Evolutionary conservation across 164 flowering plant species (phyloP).

Genomic region (Liriodendron chinense): DNA sequence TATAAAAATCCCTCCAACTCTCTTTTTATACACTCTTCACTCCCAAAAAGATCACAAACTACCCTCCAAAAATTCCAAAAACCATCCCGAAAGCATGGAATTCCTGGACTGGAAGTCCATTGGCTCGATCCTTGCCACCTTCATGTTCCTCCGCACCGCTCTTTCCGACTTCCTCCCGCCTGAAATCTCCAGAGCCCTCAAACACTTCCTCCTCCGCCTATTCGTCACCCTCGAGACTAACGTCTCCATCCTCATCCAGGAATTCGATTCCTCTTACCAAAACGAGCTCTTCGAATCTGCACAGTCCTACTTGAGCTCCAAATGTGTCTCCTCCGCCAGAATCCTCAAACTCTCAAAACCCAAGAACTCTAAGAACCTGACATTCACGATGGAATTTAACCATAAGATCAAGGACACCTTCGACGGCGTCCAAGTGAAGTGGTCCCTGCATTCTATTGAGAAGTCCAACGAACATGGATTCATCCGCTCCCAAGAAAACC

Average conservation of each 20-base stretch:
- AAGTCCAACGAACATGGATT: constrained; percentile 7
- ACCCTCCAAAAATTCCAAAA: too few species aligned
- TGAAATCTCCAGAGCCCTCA: constrained; percentile 15
- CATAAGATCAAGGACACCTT: constrained; percentile 24
- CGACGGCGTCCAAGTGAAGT: constrained; percentile 18
- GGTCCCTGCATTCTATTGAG: constrained; percentile 21
- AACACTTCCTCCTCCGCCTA: constrained; percentile 7
- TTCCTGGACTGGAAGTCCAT: constrained; percentile 31
- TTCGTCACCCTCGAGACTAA: constrained; percentile 15
- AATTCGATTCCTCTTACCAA: constrained; percentile 20
- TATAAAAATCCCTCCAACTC: too few species aligned
- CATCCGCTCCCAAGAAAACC: constrained; percentile 17
- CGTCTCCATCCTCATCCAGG: constrained; percentile 24
- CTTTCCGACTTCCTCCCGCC: constrained; percentile 30
- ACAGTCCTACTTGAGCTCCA: constrained; percentile 25
- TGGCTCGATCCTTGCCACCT: too few species aligned
- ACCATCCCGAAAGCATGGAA: too few species aligned
- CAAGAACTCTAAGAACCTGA: constrained; percentile 25
- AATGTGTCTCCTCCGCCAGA: constrained; percentile 22
- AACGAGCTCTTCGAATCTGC: constrained; percentile 27
- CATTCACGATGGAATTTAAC: constrained; percentile 20
- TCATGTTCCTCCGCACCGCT: constrained; percentile 16
- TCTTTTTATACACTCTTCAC: too few species aligned
- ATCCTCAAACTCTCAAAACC: constrained; percentile 22
- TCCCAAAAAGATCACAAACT: too few species aligned